Evolutionary conservation across 768 basidiomycete species (phyloP).

Genomic region (Phlebiopsis flavidoalba): DNA sequence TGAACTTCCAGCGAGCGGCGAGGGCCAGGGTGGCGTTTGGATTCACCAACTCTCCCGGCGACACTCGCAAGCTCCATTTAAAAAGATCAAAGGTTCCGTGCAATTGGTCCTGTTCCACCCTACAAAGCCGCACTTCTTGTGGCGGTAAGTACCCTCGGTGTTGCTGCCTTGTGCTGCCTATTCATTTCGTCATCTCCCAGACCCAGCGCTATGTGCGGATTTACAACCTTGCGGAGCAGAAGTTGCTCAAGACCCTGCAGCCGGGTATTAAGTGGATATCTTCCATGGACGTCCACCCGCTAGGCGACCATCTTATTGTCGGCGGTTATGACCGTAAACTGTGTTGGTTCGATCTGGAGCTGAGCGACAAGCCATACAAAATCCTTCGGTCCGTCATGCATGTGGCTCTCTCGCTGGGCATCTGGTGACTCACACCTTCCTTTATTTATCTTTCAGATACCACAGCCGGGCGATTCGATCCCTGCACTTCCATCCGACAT

Average conservation of each 20-base stretch:
- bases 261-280: constrained; percentile 99
- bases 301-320: constrained; percentile 93
- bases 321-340: constrained; percentile 97
- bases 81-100: constrained; percentile 85
- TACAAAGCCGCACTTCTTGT: constrained; percentile 91
- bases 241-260: constrained; percentile 85
- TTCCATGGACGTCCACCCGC: constrained; percentile 93
- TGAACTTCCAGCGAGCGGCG: constrained; percentile 46
- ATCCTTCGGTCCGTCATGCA: constrained; percentile 65
- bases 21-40: constrained; percentile 81
- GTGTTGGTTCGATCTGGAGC: constrained; percentile 98
- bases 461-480: constrained; percentile 92
- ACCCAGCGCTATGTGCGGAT: constrained; percentile 95
- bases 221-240: constrained; percentile 93
- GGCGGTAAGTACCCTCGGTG: constrained; percentile 56
- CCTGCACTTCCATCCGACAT: constrained; percentile 87
- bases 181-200: constrained; percentile 32
- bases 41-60: constrained; percentile 93
- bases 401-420: not conserved
- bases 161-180: constrained; percentile 8
- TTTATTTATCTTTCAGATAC: constrained; percentile 49
- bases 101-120: constrained; percentile 96
- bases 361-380: constrained; percentile 96
- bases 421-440: not conserved
- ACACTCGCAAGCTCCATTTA: constrained; percentile 97